These are phyloP conservation scores for Aspergillus campestris DNA, from an alignment of 495 filamentous ascomycete species.

Conservation along the genomic window DNA sequence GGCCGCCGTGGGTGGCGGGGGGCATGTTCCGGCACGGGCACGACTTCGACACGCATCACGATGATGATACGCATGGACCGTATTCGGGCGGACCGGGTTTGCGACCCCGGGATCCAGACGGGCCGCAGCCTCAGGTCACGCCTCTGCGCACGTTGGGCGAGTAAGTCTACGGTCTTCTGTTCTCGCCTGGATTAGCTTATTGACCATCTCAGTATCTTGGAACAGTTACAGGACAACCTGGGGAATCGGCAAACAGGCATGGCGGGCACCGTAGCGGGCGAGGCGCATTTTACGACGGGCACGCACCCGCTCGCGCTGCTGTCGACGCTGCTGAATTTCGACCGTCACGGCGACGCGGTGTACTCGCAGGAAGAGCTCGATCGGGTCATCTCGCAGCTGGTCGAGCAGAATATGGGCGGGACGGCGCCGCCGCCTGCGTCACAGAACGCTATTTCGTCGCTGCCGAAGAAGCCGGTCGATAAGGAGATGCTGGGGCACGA, in stretches of 20 bases:
- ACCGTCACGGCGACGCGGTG: slow-evolving; percentile 71
- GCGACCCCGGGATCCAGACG: slow-evolving; percentile 25
- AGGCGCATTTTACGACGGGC: slow-evolving; percentile 14
- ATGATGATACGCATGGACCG: too few relatives aligned
- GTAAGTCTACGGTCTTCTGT: slow-evolving; percentile 22
- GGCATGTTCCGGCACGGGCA: too few relatives aligned
- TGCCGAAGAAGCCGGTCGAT: slow-evolving; percentile 63
- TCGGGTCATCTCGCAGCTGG: slow-evolving; percentile 75
- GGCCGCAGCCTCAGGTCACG: slow-evolving; percentile 19
- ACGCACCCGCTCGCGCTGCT: slow-evolving; percentile 27
- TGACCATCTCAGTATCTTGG: slow-evolving; percentile 21
- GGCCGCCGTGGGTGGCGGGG: too few relatives aligned
- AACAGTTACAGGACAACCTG: slow-evolving; percentile 17
- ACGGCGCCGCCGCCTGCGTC: slow-evolving; percentile 80
- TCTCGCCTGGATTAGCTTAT: not conserved
- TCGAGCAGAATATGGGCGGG: slow-evolving; percentile 67
- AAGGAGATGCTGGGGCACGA: slow-evolving; percentile 54
- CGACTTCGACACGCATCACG: slow-evolving; percentile 4
- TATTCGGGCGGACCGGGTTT: slow-evolving; percentile 6
- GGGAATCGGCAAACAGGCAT: slow-evolving; percentile 8
- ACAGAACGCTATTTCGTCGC: slow-evolving; percentile 57
- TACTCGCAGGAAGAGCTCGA: slow-evolving; percentile 88
- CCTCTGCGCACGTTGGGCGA: slow-evolving; percentile 24
- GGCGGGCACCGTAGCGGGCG: slow-evolving; percentile 11
- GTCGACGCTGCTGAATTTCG: slow-evolving; percentile 50